Percentiles rank a stretch among this genome's conserved stretches.
phyloP scores from a whole-genome alignment of 2,329 filamentous ascomycete genomes.

The Triangularia setosa region DNA sequence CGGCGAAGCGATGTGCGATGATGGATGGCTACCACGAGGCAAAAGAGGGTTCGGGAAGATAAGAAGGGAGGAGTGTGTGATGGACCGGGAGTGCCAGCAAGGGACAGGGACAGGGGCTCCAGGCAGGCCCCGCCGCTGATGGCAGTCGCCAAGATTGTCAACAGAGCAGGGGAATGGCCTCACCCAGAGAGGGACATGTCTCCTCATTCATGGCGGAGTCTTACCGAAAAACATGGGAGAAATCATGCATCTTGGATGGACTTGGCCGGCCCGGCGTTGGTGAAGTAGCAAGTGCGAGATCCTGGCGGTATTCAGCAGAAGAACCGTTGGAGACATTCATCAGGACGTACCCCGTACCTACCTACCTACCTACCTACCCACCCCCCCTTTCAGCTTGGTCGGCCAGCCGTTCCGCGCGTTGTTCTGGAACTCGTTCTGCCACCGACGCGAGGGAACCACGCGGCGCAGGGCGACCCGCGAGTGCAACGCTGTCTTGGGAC shows the following conservation, averaged over 20 bases:
- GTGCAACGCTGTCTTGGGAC: conserved; percentile 17
- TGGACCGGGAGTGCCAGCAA: conserved; percentile 24
- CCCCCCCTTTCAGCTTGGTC: conserved; percentile 12
- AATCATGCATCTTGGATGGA: conserved; percentile 14
- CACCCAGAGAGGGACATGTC: conserved; percentile 19
- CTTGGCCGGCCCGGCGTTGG: neutral
- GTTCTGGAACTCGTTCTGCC: conserved; percentile 17
- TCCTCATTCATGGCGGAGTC: neutral
- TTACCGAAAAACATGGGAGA: conserved; percentile 8
- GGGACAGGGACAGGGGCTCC: conserved; percentile 24
- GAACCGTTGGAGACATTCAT: neutral
- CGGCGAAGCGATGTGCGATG: conserved; percentile 16
- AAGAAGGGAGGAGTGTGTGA: conserved; percentile 24
- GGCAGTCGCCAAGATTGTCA: conserved; percentile 20
- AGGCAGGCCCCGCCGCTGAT: conserved; percentile 14
- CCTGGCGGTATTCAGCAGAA: neutral
- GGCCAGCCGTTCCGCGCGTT: conserved; percentile 8
- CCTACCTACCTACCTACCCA: neutral
- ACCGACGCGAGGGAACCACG: conserved; percentile 4
- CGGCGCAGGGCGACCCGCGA: conserved; percentile 11
- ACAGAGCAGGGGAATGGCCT: conserved; percentile 18
- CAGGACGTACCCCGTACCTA: neutral
- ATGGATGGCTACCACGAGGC: conserved; percentile 29
- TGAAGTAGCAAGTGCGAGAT: neutral
- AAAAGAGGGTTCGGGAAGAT: conserved; percentile 31